Evolutionary conservation across 202 grass and related monocot genomes (phyloP), one percentile per base, ranked within the genome.

Genomic region (Panicum virgatum): DNA sequence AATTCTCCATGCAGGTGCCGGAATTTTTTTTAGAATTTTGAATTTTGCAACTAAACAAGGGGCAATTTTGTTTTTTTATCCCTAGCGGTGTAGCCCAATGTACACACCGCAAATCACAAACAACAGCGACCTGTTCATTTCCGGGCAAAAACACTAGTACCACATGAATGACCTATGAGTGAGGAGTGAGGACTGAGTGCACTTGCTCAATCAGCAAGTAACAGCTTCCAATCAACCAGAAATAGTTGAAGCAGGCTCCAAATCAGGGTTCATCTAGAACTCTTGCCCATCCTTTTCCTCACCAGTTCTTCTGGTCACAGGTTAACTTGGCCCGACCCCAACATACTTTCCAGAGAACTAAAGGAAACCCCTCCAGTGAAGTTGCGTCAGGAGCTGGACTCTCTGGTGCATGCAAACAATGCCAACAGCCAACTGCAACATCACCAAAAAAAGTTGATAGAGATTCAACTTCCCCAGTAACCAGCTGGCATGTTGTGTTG

Each of bases 401-500:
- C 87, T 47, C 1, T 5, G 34, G 62, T 56, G 54, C 62, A 62
- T 19, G 29, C 69, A 58, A 38, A 45, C 48, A 76, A 72, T 38
- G 75, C 42, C 62, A 76, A 47, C 40, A 38, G 60, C 62, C 62
- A 76, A 47, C 40, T 12, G 45, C 74, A 72, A 66, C 59, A 5
- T 73, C 86, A 67, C 74, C 11, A 60, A 46, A 50, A 50, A 57
- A 50, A n/a, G 65, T 12, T 85, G 70, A 85, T 65, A 81, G 71
- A 85, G 58, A 82, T 71, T 46, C 51, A 53, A 22, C 38, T 75
- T 89, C 82, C 32, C 20, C 43, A 44, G 53, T 61, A 86, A 52
- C 68, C 83, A 86, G 56, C 78, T 69, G 51, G 61, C 79, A 79
- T 79, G 43, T 83, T 53, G 66, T 78, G 73, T 67, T 43, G 25